A percentile compares a stretch with the other conserved stretches of the same genome.
Conservation (phyloP, 495 filamentous ascomycete genomes). For the Lindgomyces ingoldianus region DNA sequence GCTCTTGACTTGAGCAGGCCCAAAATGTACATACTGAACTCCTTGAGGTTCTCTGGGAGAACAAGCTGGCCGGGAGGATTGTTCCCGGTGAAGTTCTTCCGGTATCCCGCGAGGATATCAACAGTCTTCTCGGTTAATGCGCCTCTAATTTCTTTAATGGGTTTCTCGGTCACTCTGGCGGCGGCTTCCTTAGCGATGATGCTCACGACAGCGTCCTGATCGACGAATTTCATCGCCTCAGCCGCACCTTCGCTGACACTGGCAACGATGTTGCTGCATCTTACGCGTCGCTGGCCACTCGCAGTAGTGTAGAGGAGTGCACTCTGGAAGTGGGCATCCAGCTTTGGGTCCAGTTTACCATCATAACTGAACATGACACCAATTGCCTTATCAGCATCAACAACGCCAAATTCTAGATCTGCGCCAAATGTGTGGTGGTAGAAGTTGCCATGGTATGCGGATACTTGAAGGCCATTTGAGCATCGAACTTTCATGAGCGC, state of each 20-base stretch:
- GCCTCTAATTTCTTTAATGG: constrained; percentile 83
- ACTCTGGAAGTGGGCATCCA: constrained; percentile 97
- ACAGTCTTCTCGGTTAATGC: constrained; percentile 88
- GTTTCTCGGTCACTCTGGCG: constrained; percentile 74
- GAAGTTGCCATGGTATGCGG: constrained; percentile 93
- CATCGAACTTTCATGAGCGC: constrained; percentile 98
- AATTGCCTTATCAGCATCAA: constrained; percentile 92
- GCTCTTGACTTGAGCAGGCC: constrained; percentile 86
- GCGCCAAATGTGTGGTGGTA: constrained; percentile 91
- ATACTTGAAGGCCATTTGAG: constrained; percentile 93
- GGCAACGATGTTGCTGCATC: constrained; percentile 91
- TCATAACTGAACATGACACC: constrained; percentile 94
- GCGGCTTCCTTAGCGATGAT: constrained; percentile 94
- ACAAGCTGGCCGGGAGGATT: constrained; percentile 93
- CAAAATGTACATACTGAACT: constrained; percentile 97
- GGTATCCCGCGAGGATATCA: constrained; percentile 89
- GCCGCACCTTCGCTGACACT: constrained; percentile 80
- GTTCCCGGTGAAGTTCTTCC: constrained; percentile 81
- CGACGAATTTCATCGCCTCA: constrained; percentile 86
- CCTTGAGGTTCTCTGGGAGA: constrained; percentile 92
- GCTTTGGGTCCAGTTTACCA: constrained; percentile 91
- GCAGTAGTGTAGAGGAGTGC: constrained; percentile 93
- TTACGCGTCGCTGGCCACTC: constrained; percentile 82
- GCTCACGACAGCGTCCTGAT: constrained; percentile 88
- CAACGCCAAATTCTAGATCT: constrained; percentile 89